Percentiles rank a stretch among this genome's conserved stretches.
These are phyloP conservation scores for Posidonia australis DNA, from an alignment of 106 monocot species.

Conservation along the genomic window DNA sequence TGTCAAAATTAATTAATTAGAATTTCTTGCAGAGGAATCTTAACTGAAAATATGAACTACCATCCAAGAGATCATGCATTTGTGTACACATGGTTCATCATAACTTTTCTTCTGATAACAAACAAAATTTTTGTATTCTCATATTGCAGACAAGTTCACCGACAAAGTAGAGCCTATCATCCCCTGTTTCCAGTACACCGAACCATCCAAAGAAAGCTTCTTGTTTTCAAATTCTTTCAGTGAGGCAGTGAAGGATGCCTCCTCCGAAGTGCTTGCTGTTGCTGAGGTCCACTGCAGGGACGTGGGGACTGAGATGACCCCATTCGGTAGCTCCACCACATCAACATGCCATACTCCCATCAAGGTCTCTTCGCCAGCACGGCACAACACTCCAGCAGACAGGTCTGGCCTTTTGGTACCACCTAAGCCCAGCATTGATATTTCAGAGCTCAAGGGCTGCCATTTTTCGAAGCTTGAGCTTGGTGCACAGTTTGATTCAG, in stretches of 20 bases:
- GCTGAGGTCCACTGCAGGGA: conserved; percentile 26
- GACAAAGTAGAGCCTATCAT: conserved; percentile 33
- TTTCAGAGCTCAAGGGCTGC: conserved; percentile 64
- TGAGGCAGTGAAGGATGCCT: conserved; percentile 14
- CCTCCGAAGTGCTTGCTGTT: background rate
- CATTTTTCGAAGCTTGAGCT: conserved; percentile 72
- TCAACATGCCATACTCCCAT: conserved; percentile 70
- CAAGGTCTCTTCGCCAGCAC: conserved; percentile 54
- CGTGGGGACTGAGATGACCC: conserved; percentile 78
- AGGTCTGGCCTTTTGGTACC: conserved; percentile 47
- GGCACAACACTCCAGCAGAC: conserved; percentile 80
- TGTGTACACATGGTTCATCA: too few species aligned
- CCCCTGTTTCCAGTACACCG: conserved; percentile 24
- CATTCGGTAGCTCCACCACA: conserved; percentile 41
- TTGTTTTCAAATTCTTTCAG: conserved; percentile 26
- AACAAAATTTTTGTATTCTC: background rate
- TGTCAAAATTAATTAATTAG: too few species aligned
- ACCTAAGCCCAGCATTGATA: conserved; percentile 23
- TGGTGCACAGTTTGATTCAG: conserved; percentile 42
- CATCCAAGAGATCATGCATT: too few species aligned
- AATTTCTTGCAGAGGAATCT: too few species aligned
- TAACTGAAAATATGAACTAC: too few species aligned
- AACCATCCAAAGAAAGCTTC: conserved; percentile 33
- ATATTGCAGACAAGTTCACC: conserved; percentile 62
- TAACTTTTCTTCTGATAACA: too few species aligned